phyloP scores from a whole-genome alignment of 257 asterid genomes.

The Eucommia ulmoides region DNA sequence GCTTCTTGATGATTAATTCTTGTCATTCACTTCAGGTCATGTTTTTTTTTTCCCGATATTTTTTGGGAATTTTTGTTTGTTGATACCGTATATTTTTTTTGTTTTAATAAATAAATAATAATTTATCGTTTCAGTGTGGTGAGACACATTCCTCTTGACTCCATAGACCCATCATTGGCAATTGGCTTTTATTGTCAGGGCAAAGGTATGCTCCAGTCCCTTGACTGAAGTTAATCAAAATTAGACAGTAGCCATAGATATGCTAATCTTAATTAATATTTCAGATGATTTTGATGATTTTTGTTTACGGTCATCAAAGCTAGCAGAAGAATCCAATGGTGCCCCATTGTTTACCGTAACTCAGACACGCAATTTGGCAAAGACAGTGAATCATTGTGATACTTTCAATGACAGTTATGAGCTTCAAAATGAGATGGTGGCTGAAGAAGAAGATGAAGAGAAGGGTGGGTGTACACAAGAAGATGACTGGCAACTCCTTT shows the following conservation, averaged over 20 bases:
- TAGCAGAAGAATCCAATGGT: slow-evolving; percentile 58
- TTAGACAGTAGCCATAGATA: no score
- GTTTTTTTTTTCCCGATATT: neutral
- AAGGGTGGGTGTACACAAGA: slow-evolving; percentile 39
- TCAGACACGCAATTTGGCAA: slow-evolving; percentile 30
- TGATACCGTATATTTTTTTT: no score
- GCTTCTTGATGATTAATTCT: neutral
- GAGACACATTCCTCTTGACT: slow-evolving; percentile 65
- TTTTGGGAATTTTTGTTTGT: no score
- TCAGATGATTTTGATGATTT: slow-evolving; percentile 88
- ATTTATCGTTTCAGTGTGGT: slow-evolving; percentile 47
- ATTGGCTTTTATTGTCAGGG: slow-evolving; percentile 79
- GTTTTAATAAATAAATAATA: no score
- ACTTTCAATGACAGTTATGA: slow-evolving; percentile 10
- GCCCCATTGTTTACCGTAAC: slow-evolving; percentile 84
- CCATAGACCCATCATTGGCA: slow-evolving; percentile 88
- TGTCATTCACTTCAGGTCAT: neutral
- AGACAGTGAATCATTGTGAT: slow-evolving; percentile 11
- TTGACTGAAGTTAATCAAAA: no score
- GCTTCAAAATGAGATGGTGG: slow-evolving; percentile 17
- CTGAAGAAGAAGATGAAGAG: slow-evolving; percentile 12
- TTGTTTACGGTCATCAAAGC: slow-evolving; percentile 49
- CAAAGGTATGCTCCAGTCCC: slow-evolving; percentile 33
- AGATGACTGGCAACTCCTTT: slow-evolving; percentile 95
- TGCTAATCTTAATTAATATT: no score